These are phyloP conservation scores for Eimeria necatrix DNA, from an alignment of 169 alveolate species.

Conservation along the genomic window DNA sequence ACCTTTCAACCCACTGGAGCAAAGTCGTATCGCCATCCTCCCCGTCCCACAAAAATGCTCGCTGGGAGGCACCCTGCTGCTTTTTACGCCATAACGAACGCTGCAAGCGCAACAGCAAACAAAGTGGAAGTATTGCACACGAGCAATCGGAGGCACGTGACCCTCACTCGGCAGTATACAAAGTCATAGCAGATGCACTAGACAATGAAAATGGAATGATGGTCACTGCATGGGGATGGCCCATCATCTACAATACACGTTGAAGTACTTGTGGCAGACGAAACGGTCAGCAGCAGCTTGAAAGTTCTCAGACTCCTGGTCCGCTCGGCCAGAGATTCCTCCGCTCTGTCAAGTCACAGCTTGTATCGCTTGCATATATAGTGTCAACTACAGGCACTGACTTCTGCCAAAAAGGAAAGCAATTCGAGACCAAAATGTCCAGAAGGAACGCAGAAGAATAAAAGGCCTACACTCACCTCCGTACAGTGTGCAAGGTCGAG, in stretches of 20 bases:
- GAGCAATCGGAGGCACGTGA: neutral
- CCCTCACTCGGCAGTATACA: neutral
- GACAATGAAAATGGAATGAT: neutral
- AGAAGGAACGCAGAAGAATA: neutral
- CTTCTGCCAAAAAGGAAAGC: neutral
- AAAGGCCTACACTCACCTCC: neutral
- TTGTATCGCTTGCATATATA: no score
- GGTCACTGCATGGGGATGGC: no score
- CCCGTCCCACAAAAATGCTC: constrained; percentile 12
- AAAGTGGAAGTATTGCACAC: neutral
- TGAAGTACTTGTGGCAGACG: neutral
- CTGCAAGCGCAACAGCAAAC: constrained; percentile 37
- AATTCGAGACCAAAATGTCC: neutral
- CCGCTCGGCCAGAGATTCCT: no score
- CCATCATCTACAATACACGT: no score
- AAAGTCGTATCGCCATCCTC: constrained; percentile 2
- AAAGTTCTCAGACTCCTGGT: neutral
- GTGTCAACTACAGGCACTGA: neutral
- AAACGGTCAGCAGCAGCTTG: neutral
- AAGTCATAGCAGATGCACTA: neutral
- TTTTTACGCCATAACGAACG: constrained; percentile 46
- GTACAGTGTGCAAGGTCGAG: constrained; percentile 47
- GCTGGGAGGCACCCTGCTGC: neutral
- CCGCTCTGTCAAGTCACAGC: no score
- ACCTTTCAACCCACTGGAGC: constrained; percentile 65